These are phyloP conservation scores for Oryza punctata DNA, from an alignment of 176 grass and related monocot genomes.

Conservation along the genomic window DNA sequence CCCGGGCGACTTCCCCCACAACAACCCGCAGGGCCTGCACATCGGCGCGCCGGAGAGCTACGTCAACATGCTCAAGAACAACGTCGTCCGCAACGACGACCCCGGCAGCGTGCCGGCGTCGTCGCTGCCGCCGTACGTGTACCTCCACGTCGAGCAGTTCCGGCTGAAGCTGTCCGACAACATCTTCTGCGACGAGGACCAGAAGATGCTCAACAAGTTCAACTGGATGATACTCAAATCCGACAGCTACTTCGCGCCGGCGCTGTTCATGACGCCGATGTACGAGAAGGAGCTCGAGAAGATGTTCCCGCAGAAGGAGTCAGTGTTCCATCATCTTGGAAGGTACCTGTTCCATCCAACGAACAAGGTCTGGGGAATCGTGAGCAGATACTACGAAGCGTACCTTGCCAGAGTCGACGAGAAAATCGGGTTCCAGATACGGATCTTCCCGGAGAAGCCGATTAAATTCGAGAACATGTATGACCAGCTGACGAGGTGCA, in stretches of 20 bases:
- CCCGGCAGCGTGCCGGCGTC: constrained; percentile 19
- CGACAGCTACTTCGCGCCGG: constrained; percentile 83
- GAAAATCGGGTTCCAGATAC: constrained; percentile 80
- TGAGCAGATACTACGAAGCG: constrained; percentile 67
- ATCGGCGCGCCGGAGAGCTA: constrained; percentile 59
- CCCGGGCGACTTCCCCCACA: constrained; percentile 58
- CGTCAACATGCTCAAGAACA: constrained; percentile 65
- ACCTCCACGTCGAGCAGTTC: constrained; percentile 68
- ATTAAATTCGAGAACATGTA: constrained; percentile 82
- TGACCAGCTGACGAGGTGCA: constrained; percentile 66
- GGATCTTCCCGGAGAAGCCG: constrained; percentile 69
- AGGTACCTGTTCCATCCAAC: constrained; percentile 79
- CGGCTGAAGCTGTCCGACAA: constrained; percentile 54
- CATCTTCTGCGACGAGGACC: constrained; percentile 80
- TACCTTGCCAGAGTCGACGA: constrained; percentile 71
- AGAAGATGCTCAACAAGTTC: constrained; percentile 64
- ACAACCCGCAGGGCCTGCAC: constrained; percentile 52
- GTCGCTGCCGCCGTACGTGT: constrained; percentile 67
- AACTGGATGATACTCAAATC: constrained; percentile 83
- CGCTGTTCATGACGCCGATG: constrained; percentile 66
- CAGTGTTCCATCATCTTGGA: constrained; percentile 79
- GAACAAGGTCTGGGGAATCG: constrained; percentile 66
- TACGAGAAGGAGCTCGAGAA: constrained; percentile 54
- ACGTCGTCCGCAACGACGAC: constrained; percentile 34
- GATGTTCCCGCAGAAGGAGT: constrained; percentile 70